phyloP scores from a whole-genome alignment of 75 land plant genomes.

The Picea sitchensis region DNA sequence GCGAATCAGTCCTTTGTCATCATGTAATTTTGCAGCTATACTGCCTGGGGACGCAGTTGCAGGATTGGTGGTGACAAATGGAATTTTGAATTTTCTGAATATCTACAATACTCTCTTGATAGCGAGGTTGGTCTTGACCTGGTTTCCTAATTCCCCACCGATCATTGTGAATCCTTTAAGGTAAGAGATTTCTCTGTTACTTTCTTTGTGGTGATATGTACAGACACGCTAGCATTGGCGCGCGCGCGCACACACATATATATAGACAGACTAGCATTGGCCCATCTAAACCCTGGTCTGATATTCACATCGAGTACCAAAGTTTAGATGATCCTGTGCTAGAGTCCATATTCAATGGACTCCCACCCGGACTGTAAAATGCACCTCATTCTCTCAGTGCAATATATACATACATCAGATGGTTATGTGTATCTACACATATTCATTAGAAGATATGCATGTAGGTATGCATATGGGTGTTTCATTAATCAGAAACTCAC shows the following conservation, averaged over 20 bases:
- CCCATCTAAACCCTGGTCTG: too few relatives aligned
- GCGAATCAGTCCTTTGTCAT: neutral
- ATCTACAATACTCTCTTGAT: constrained; percentile 85
- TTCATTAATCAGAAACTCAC: too few relatives aligned
- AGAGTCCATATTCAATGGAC: too few relatives aligned
- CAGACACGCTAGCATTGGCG: neutral
- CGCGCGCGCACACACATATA: neutral
- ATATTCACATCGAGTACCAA: neutral
- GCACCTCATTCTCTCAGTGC: too few relatives aligned
- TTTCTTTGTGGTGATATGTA: neutral
- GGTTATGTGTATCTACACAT: too few relatives aligned
- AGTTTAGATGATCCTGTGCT: too few relatives aligned
- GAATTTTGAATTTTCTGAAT: constrained; percentile 74
- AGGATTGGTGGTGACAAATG: constrained; percentile 81
- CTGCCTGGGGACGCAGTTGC: constrained; percentile 92
- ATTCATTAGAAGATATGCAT: too few relatives aligned
- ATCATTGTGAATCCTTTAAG: constrained; percentile 91
- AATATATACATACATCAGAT: neutral
- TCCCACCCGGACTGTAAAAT: neutral
- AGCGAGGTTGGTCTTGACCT: constrained; percentile 81
- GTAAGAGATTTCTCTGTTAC: constrained; percentile 21
- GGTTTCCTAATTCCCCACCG: constrained; percentile 95
- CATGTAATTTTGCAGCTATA: constrained; percentile 77
- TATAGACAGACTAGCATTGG: neutral
- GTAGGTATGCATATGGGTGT: too few relatives aligned